These are phyloP conservation scores for Mortierella alpina DNA, from an alignment of 192 early-diverging fungal genomes.

Conservation along the genomic window DNA sequence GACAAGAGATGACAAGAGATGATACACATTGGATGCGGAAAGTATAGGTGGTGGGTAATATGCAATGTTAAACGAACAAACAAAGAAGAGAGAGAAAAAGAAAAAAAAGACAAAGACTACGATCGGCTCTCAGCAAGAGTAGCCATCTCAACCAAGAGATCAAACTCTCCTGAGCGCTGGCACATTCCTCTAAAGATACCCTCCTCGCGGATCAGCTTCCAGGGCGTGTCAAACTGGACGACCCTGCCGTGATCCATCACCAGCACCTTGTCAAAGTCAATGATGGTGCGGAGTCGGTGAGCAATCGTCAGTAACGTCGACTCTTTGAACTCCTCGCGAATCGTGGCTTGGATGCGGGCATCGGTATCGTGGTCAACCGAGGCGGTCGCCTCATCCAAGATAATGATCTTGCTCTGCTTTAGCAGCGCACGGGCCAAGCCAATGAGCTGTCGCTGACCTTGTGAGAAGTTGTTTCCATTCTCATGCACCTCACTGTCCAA, in stretches of 20 bases:
- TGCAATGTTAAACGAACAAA: neutral
- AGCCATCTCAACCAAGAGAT: conserved; percentile 64
- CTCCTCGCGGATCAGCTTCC: conserved; percentile 69
- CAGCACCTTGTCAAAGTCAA: conserved; percentile 87
- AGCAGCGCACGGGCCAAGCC: conserved; percentile 86
- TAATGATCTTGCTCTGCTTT: conserved; percentile 67
- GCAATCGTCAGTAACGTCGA: conserved; percentile 92
- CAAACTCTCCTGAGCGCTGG: conserved; percentile 85
- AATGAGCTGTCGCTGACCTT: conserved; percentile 88
- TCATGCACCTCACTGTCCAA: conserved; percentile 69
- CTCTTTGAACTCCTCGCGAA: conserved; percentile 79
- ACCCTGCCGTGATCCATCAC: conserved; percentile 84
- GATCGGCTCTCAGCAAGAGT: conserved; percentile 5
- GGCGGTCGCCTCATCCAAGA: conserved; percentile 64
- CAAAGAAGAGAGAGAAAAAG: neutral
- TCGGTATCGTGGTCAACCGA: conserved; percentile 90
- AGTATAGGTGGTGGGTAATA: neutral
- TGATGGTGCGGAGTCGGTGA: conserved; percentile 89
- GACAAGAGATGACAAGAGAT: neutral
- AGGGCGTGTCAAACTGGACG: conserved; percentile 63
- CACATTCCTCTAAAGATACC: conserved; percentile 83
- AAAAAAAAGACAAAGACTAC: neutral
- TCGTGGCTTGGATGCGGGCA: conserved; percentile 88
- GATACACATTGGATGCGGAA: neutral
- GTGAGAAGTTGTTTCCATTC: conserved; percentile 81